Evolutionary conservation across 2,329 filamentous ascomycete genomes (phyloP), one percentile per base, ranked within the genome.

Genomic region (Trichoderma sp.): DNA sequence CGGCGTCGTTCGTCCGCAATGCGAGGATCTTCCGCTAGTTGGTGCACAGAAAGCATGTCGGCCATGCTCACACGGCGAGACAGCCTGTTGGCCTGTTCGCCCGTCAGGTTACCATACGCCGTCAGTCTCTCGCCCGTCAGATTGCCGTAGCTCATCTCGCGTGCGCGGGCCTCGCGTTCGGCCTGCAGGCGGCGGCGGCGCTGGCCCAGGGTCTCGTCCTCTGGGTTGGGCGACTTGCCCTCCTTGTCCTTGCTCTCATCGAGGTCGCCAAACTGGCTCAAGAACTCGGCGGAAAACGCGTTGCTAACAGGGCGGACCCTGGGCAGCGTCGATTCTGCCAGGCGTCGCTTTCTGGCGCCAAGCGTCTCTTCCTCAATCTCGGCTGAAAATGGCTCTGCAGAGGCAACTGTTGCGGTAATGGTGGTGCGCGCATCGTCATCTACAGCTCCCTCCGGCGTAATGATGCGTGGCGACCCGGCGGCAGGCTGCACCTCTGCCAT

Each of bases 171-270:
- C 78, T 91, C 89, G 30, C 84, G 83, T 74, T 90, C 88, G 7
- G 89, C 88, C 76, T 94, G 91, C 1, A 96, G 83, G 30, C 92
- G 87, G 32, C 88, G 88, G 0, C 91, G 89, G 13, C 92, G 89
- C 77, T 95, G 91, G 11, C 91, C 92, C 0, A 96, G 83, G 0
- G 92, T 95, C 76, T 96, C 92, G 73, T 93, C 90, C 72, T 90
- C 90, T 6, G 55, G 18, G 14, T 74, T 73, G 7, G 75, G 71
- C n/a, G 70, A 85, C 83, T 24, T 76, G 72, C 68, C 80, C 73
- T 87, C 86, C 60, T 83, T 83, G 11, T 54, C 21, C 14, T 55
- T 60, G 70, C 51, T 59, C 3, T 81, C 80, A 21, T 83, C 83
- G 13, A 83, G 79, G 5, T 85, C 83, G 39, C 85, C 88, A 72